Evolutionary conservation across 257 asterid genomes (phyloP).

Genomic region (Marsdenia floribunda): DNA sequence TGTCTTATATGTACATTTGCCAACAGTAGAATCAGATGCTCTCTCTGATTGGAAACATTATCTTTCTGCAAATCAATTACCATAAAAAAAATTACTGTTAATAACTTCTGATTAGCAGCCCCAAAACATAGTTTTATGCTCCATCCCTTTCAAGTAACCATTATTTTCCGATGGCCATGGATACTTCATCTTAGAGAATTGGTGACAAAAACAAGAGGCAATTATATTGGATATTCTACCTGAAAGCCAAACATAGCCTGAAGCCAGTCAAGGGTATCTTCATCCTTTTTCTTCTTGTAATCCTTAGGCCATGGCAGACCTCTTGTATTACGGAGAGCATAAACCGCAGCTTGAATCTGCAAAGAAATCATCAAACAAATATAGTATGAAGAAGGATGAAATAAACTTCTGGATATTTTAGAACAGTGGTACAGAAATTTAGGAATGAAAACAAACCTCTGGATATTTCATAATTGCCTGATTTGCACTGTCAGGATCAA

Average conservation of each 20-base stretch:
- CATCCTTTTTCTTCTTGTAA: conserved; percentile 94
- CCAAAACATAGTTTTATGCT: background rate
- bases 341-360: conserved; percentile 96
- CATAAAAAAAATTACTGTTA: conserved; percentile 9
- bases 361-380: conserved; percentile 15
- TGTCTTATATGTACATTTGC: conserved; percentile 98
- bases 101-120: background rate
- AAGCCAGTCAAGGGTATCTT: conserved; percentile 99
- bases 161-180: background rate
- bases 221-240: conserved; percentile 36
- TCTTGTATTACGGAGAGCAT: conserved; percentile 81
- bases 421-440: conserved; percentile 11
- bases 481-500: conserved; percentile 96
- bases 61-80: conserved; percentile 68
- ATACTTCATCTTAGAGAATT: conserved; percentile 5
- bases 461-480: conserved; percentile 98
- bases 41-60: conserved; percentile 92
- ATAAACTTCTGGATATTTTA: background rate
- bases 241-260: conserved; percentile 99
- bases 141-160: background rate
- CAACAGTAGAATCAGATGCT: conserved; percentile 91
- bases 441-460: conserved; percentile 48
- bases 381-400: conserved; percentile 8
- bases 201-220: background rate
- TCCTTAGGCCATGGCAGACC: conserved; percentile 99